Base-by-base conservation (phyloP, 2,329 filamentous ascomycete genomes). In the Thelonectria discophora region DNA sequence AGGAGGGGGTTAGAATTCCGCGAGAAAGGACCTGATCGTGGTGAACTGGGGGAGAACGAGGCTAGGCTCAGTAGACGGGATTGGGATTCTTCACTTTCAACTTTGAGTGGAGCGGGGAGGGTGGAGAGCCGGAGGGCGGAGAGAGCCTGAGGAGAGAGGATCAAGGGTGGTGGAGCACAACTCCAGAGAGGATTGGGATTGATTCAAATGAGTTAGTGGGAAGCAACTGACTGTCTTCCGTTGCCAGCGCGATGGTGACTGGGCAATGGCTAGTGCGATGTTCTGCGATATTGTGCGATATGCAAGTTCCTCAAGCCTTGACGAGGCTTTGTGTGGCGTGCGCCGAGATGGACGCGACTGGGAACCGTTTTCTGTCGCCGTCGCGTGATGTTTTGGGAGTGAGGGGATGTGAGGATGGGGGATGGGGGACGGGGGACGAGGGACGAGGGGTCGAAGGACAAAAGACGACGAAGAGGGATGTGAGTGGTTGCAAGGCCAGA, bases 171-270 rank as follows among this genome's bases (percentile, higher is more conserved):
- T 60, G 58, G 58, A 60, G 58, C 55, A 60, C 51, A 55, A 55
- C 39, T 60, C 52, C 52, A 55, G 58, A 60, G 55, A 39, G 40
- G 58, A 60, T n/a, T n/a, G n/a, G n/a, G n/a, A n/a, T n/a, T n/a
- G n/a, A n/a, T 60, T 51, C 58, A 60, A 55, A 55, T 55, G 58
- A 60, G 47, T 51, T 60, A 60, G 57, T 17, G 45, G 50, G 34
- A 59, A 45, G 48, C 24, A 5, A 37, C 34, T 12, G 34, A 37
- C 32, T 34, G 50, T 32, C 27, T 55, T 30, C 47, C 58, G 52
- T 32, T 45, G 46, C 58, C 58, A 34, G 55, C 27, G 58, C 39
- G 34, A 21, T 34, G 42, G 53, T 32, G 39, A 51, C 51, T 55
- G 51, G 17, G 15, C 15, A 42, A 30, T 34, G 58, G n/a, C n/a